Conservation (phyloP, 495 filamentous ascomycete genomes). For the Xylaria intraflava region DNA sequence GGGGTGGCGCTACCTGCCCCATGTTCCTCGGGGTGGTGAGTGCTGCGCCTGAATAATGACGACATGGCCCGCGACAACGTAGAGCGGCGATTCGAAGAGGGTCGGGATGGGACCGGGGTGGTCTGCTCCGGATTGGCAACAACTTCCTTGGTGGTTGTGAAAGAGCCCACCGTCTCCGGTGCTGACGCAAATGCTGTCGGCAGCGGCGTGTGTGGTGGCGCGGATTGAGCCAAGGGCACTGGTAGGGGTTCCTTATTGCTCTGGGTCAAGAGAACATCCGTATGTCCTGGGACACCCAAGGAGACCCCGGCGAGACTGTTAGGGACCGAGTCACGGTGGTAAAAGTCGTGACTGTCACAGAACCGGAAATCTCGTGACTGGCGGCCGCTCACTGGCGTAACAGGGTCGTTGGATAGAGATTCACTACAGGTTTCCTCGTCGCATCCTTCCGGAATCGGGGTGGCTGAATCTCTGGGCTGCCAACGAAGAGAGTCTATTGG, state of each 20-base stretch:
- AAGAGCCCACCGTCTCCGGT: constrained; percentile 27
- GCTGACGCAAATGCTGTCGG: constrained; percentile 12
- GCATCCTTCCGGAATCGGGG: constrained; percentile 41
- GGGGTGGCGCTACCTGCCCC: background rate
- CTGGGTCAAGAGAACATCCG: constrained; percentile 17
- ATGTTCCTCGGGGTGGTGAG: constrained; percentile 17
- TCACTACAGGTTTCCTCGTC: constrained; percentile 45
- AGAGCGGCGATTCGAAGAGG: constrained; percentile 16
- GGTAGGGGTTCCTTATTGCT: constrained; percentile 17
- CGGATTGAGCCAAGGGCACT: constrained; percentile 16
- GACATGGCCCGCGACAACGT: constrained; percentile 22
- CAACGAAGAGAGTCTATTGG: constrained; percentile 30
- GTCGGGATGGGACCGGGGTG: constrained; percentile 6
- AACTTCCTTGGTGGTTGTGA: constrained; percentile 15
- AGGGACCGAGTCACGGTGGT: constrained; percentile 29
- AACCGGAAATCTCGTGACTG: constrained; percentile 44
- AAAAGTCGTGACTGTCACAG: constrained; percentile 34
- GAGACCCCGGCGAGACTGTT: constrained; percentile 16
- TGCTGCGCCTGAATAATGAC: constrained; percentile 23
- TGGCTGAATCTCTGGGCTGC: constrained; percentile 35
- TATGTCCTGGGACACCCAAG: constrained; percentile 15
- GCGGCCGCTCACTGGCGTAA: constrained; percentile 44
- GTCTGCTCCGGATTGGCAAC: constrained; percentile 7
- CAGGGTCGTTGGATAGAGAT: constrained; percentile 38
- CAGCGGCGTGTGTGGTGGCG: constrained; percentile 5